These are phyloP conservation scores for Colletotrichum sp. DNA, from an alignment of 2,329 filamentous ascomycete genomes.

Conservation along the genomic window DNA sequence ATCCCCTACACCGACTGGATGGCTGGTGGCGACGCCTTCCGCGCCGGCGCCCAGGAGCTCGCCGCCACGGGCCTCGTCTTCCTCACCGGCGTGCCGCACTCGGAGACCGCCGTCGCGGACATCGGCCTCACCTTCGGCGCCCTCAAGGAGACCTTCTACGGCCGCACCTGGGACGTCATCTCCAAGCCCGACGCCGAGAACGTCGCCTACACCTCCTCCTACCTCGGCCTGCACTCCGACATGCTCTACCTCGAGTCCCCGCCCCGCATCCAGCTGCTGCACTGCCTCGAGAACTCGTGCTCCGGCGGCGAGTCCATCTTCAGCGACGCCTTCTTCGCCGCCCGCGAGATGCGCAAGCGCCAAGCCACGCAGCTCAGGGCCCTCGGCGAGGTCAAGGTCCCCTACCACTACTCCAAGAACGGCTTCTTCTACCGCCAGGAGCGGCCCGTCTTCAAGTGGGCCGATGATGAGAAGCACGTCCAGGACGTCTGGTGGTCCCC, in stretches of 20 bases:
- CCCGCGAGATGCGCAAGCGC: constrained; percentile 38
- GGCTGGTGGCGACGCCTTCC: constrained; percentile 60
- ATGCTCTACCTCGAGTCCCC: constrained; percentile 83
- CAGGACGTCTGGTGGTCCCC: constrained; percentile 68
- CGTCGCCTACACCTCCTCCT: constrained; percentile 85
- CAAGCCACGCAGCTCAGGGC: constrained; percentile 28
- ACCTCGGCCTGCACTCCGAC: constrained; percentile 91
- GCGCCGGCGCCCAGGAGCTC: constrained; percentile 66
- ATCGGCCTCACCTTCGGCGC: constrained; percentile 78
- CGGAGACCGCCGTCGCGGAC: constrained; percentile 66
- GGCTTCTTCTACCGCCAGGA: constrained; percentile 65
- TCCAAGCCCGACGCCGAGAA: constrained; percentile 86
- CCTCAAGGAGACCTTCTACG: constrained; percentile 89
- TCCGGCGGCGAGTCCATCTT: constrained; percentile 87
- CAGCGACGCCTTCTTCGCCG: constrained; percentile 74
- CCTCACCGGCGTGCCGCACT: constrained; percentile 74
- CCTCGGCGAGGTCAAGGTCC: constrained; percentile 53
- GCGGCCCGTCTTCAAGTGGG: constrained; percentile 51
- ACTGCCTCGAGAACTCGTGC: constrained; percentile 84
- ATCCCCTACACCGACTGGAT: constrained; percentile 78
- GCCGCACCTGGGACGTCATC: constrained; percentile 86
- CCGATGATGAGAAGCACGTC: constrained; percentile 25
- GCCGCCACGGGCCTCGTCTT: constrained; percentile 76
- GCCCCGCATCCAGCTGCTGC: constrained; percentile 84
- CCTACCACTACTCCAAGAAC: constrained; percentile 73